Evolutionary conservation across 345 rosid species (phyloP).

Genomic region (Cardiospermum halicacabum): DNA sequence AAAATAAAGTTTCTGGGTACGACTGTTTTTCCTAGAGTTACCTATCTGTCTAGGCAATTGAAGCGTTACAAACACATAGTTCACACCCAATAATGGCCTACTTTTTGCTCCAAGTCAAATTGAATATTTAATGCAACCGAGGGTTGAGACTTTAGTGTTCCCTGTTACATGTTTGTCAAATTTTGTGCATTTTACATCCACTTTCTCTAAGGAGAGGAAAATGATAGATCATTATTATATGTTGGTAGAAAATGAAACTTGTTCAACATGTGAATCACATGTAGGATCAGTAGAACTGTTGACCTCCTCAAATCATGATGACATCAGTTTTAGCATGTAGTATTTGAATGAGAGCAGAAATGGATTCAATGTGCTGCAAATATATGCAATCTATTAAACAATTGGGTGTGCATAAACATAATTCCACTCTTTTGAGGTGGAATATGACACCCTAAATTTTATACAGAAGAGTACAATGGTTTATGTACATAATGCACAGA

Average conservation of each 20-base stretch:
- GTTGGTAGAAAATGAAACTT: neutral
- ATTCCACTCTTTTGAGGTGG: neutral
- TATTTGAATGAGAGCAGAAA: too few species aligned
- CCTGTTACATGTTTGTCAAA: neutral
- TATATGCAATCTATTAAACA: neutral
- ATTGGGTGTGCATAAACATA: neutral
- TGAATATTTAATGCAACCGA: neutral
- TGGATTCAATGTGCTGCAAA: too few species aligned
- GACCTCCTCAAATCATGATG: too few species aligned
- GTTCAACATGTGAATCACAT: neutral
- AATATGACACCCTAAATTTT: constrained; percentile 16
- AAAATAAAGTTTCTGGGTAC: neutral
- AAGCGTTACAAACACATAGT: neutral
- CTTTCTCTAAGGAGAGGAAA: neutral
- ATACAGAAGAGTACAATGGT: constrained; percentile 25
- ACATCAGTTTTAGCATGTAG: too few species aligned
- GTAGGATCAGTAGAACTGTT: too few species aligned
- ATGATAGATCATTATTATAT: neutral
- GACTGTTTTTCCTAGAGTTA: neutral
- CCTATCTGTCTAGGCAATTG: neutral
- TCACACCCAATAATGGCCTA: neutral
- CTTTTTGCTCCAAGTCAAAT: neutral
- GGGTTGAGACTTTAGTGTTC: neutral
- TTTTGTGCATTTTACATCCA: neutral
- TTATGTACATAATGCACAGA: constrained; percentile 30